These are phyloP conservation scores for Penicillium sp. DNA, from an alignment of 2,329 filamentous ascomycete genomes.

Conservation along the genomic window DNA sequence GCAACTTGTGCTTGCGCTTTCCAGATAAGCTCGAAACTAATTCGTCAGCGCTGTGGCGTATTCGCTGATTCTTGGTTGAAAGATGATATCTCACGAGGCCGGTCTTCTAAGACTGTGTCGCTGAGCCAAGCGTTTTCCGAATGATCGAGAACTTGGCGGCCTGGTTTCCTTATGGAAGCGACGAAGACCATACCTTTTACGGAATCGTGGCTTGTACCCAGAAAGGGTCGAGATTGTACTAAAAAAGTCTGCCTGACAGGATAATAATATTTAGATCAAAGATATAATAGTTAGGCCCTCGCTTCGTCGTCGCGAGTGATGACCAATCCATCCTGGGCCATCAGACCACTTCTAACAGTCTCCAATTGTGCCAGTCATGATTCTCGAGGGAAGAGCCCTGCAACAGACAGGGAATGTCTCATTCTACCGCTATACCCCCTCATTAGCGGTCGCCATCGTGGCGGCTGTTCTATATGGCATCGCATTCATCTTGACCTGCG, in stretches of 20 bases:
- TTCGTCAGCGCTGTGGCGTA: neutral
- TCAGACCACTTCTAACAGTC: neutral
- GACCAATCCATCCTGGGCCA: neutral
- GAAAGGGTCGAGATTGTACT: neutral
- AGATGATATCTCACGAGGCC: neutral
- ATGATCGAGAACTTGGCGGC: neutral
- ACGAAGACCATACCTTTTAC: neutral
- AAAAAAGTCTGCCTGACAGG: neutral
- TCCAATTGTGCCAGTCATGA: neutral
- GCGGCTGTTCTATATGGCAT: slow-evolving; percentile 34
- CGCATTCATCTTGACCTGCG: slow-evolving; percentile 30
- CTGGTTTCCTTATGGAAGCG: neutral
- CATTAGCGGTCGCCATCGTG: slow-evolving; percentile 33
- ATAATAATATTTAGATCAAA: neutral
- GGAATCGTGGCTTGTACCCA: neutral
- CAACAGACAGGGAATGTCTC: slow-evolving; percentile 9
- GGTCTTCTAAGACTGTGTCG: neutral
- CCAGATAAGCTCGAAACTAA: neutral
- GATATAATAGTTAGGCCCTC: neutral
- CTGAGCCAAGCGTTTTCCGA: neutral
- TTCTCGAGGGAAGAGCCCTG: neutral
- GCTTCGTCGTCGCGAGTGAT: neutral
- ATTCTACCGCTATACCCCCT: slow-evolving; percentile 35
- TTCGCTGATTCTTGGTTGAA: neutral
- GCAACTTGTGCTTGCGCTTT: neutral